phyloP scores from a whole-genome alignment of 495 filamentous ascomycete genomes.

The Astrothelium subdiscretum region DNA sequence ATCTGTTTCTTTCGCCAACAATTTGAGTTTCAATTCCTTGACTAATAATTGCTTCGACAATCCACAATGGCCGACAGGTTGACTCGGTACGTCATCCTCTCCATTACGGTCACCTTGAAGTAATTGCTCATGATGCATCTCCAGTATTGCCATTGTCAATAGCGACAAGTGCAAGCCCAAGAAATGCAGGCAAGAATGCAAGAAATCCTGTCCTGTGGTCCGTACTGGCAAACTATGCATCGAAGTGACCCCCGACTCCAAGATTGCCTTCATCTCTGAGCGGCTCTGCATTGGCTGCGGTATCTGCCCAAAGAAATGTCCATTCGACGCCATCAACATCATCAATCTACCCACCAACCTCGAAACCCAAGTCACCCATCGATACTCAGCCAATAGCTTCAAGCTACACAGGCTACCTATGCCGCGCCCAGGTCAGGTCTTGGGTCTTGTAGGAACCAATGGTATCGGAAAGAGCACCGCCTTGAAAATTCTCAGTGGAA shows the following conservation, averaged over 20 bases:
- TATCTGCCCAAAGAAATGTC: slow-evolving; percentile 98
- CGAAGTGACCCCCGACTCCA: slow-evolving; percentile 79
- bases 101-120: slow-evolving; percentile 26
- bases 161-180: slow-evolving; percentile 59
- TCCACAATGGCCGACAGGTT: slow-evolving; percentile 71
- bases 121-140: background rate
- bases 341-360: slow-evolving; percentile 99
- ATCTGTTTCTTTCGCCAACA: background rate
- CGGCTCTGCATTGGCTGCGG: slow-evolving; percentile 92
- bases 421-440: slow-evolving; percentile 89
- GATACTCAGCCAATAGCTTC: slow-evolving; percentile 98
- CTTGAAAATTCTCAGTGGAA: slow-evolving; percentile 93
- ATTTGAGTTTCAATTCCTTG: background rate
- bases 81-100: slow-evolving; percentile 43
- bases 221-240: slow-evolving; percentile 95
- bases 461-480: slow-evolving; percentile 99
- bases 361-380: slow-evolving; percentile 92
- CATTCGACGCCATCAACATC: slow-evolving; percentile 97
- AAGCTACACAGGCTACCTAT: slow-evolving; percentile 95
- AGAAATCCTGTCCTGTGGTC: slow-evolving; percentile 97
- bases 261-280: slow-evolving; percentile 97
- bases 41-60: background rate
- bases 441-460: slow-evolving; percentile 95
- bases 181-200: slow-evolving; percentile 87
- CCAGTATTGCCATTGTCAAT: slow-evolving; percentile 93